Percentiles rank a stretch among this genome's conserved stretches.
These are phyloP conservation scores for Xerocomus tenax DNA, from an alignment of 1,284 basidiomycete species.

Conservation along the genomic window DNA sequence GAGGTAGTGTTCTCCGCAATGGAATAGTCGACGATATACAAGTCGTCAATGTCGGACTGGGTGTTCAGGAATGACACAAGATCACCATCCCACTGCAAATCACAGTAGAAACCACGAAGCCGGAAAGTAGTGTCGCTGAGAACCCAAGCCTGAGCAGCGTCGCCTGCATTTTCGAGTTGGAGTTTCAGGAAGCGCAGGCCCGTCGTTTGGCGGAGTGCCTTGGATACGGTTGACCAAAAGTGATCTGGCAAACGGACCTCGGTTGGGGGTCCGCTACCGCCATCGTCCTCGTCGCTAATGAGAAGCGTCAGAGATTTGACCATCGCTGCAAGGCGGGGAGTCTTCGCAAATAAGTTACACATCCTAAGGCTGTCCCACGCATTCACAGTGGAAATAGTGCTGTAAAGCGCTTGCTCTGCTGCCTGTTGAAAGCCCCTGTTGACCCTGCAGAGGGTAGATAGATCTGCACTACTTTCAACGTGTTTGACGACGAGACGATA, in stretches of 20 bases:
- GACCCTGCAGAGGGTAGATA: slow-evolving; percentile 48
- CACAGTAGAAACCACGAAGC: slow-evolving; percentile 53
- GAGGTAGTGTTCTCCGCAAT: slow-evolving; percentile 18
- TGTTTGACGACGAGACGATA: slow-evolving; percentile 48
- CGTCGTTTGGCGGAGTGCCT: slow-evolving; percentile 39
- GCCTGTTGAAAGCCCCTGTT: slow-evolving; percentile 46
- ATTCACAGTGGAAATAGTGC: slow-evolving; percentile 43
- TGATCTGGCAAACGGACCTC: slow-evolving; percentile 26
- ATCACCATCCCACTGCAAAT: slow-evolving; percentile 51
- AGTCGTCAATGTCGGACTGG: slow-evolving; percentile 45
- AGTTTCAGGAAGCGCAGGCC: slow-evolving; percentile 47
- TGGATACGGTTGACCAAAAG: slow-evolving; percentile 45
- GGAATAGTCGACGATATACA: slow-evolving; percentile 53
- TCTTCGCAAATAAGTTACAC: slow-evolving; percentile 40
- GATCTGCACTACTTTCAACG: slow-evolving; percentile 43
- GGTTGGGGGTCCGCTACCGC: neutral
- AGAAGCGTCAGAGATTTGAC: slow-evolving; percentile 49
- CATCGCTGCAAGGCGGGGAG: slow-evolving; percentile 40
- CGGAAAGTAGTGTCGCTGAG: slow-evolving; percentile 42
- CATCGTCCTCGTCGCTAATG: slow-evolving; percentile 19
- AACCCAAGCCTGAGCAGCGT: slow-evolving; percentile 45
- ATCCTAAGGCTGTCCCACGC: slow-evolving; percentile 34
- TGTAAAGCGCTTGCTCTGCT: slow-evolving; percentile 53
- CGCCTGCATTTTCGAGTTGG: slow-evolving; percentile 29
- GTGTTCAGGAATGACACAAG: slow-evolving; percentile 48